phyloP scores from a whole-genome alignment of 495 filamentous ascomycete genomes.

The Penicillium arizonense region DNA sequence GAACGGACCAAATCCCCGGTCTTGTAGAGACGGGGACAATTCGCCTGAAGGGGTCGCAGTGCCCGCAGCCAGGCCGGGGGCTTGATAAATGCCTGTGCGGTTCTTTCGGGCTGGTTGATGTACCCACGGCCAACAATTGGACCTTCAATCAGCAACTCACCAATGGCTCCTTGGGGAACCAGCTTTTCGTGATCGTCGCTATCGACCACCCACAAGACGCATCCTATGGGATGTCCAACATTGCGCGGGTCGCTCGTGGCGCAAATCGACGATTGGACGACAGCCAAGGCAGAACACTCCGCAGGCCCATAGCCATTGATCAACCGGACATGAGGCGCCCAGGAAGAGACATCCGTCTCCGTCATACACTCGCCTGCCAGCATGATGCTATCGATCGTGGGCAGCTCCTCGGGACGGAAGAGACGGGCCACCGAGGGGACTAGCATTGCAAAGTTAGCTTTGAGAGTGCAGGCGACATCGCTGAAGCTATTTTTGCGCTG shows the following conservation, averaged over 20 bases:
- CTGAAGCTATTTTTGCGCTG: too few relatives aligned
- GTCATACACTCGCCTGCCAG: slow-evolving; percentile 14
- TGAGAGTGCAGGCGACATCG: too few relatives aligned
- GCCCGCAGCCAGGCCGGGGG: not conserved
- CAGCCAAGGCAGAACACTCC: not conserved
- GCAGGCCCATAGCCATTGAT: not conserved
- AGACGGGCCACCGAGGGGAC: too few relatives aligned
- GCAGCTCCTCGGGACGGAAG: too few relatives aligned
- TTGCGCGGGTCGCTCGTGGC: too few relatives aligned
- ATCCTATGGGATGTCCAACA: too few relatives aligned
- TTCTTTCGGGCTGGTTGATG: not conserved
- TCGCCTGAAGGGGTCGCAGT: too few relatives aligned
- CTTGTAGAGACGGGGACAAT: not conserved
- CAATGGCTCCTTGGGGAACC: not conserved
- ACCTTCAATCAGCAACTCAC: slow-evolving; percentile 3
- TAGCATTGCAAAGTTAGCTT: too few relatives aligned
- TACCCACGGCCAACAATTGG: slow-evolving; percentile 8
- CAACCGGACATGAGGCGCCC: not conserved
- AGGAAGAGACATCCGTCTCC: not conserved
- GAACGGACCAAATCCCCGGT: not conserved
- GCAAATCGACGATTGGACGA: too few relatives aligned
- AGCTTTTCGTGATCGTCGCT: too few relatives aligned
- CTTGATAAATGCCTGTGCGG: not conserved
- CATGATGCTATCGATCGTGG: too few relatives aligned
- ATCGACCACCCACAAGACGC: too few relatives aligned